Percentiles rank a stretch among this genome's conserved stretches.
phyloP scores from a whole-genome alignment of 495 filamentous ascomycete genomes.

The Apiosordaria backusii region DNA sequence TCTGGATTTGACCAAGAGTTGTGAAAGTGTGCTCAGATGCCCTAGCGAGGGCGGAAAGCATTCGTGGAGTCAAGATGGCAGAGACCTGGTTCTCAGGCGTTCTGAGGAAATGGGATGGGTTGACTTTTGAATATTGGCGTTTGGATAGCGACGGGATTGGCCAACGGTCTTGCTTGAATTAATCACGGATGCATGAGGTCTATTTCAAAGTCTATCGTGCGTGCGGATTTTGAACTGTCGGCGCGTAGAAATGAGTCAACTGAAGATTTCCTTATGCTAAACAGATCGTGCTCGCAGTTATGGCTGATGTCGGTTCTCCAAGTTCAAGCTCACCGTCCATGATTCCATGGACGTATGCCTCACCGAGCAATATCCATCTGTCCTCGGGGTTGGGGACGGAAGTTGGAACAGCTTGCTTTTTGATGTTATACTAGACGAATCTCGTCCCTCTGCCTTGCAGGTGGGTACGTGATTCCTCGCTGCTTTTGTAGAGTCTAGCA shows the following conservation, averaged over 20 bases:
- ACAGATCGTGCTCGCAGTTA: background rate
- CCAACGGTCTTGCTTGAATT: too few species aligned
- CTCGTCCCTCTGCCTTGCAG: too few species aligned
- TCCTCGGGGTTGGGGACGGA: background rate
- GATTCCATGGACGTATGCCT: constrained; percentile 4
- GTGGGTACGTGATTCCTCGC: too few species aligned
- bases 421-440: background rate
- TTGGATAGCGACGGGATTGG: background rate
- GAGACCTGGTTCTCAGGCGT: background rate
- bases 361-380: background rate
- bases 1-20: constrained; percentile 37
- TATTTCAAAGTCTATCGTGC: too few species aligned
- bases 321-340: constrained; percentile 5
- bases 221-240: too few species aligned
- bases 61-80: too few species aligned
- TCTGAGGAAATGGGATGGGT: background rate
- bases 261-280: too few species aligned
- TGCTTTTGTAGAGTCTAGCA: too few species aligned
- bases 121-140: background rate
- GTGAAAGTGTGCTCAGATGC: background rate
- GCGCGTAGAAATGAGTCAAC: too few species aligned
- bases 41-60: background rate
- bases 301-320: background rate
- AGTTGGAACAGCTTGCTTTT: background rate
- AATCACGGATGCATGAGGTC: too few species aligned